A percentile compares a stretch with the other conserved stretches of the same genome.
phyloP scores from a whole-genome alignment of 163 green algal genomes.

The Chlorella variabilis region DNA sequence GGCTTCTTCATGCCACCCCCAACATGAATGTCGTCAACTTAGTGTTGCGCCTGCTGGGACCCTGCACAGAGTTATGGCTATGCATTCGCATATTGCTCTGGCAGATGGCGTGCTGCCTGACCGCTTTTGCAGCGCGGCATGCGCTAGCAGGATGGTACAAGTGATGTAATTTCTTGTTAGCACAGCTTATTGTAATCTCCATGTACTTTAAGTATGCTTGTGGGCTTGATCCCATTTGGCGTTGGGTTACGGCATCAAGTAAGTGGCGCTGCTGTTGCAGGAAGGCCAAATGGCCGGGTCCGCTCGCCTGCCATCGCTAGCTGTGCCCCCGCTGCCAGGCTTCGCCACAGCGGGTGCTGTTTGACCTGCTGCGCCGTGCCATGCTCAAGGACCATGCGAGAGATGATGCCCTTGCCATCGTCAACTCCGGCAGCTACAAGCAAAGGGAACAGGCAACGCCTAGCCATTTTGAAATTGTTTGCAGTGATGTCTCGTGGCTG shows the following conservation, averaged over 20 bases:
- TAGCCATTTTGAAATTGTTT: too few species aligned
- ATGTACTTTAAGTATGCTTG: too few species aligned
- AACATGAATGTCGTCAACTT: slow-evolving; percentile 97
- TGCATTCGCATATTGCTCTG: slow-evolving; percentile 82
- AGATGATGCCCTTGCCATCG: not conserved
- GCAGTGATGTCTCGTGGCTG: too few species aligned
- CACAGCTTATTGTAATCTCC: too few species aligned
- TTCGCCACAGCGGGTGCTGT: not conserved
- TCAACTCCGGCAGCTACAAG: not conserved
- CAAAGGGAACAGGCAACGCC: too few species aligned
- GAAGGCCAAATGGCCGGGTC: not conserved
- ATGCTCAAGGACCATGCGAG: not conserved
- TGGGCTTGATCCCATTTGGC: too few species aligned
- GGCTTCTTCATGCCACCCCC: slow-evolving; percentile 78
- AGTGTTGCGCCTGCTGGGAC: slow-evolving; percentile 79
- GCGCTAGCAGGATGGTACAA: slow-evolving; percentile 76
- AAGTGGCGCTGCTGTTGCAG: not conserved
- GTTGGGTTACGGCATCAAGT: not conserved
- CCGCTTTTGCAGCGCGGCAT: slow-evolving; percentile 68
- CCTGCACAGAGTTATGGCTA: slow-evolving; percentile 78
- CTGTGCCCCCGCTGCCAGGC: not conserved
- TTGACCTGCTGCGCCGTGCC: not conserved
- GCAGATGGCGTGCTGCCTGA: slow-evolving; percentile 77
- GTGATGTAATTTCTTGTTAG: too few species aligned
- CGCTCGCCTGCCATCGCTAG: not conserved